A percentile compares a stretch with the other conserved stretches of the same genome.
These are phyloP conservation scores for Epithele typhae DNA, from an alignment of 768 basidiomycete species.

Conservation along the genomic window DNA sequence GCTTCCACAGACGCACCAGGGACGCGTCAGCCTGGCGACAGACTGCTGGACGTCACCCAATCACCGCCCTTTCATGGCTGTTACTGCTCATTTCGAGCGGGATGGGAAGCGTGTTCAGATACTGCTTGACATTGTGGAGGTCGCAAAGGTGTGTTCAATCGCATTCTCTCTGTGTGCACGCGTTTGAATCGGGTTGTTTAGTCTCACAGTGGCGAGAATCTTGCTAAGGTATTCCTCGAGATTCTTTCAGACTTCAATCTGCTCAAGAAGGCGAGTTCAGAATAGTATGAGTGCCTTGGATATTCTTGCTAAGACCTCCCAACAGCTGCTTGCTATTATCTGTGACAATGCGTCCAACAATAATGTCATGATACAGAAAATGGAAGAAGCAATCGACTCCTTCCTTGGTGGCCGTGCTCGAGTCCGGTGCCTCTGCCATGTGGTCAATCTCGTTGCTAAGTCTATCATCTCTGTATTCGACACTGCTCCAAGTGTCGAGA, in stretches of 20 bases:
- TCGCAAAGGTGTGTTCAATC: conserved; percentile 23
- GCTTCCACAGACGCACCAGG: conserved; percentile 17
- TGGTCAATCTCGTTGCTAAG: too few relatives aligned
- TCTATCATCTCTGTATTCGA: too few relatives aligned
- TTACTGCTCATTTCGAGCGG: conserved; percentile 31
- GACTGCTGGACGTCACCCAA: conserved; percentile 38
- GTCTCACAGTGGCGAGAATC: conserved; percentile 31
- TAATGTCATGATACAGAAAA: too few relatives aligned
- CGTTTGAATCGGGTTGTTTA: neutral
- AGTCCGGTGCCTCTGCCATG: too few relatives aligned
- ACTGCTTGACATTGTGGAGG: conserved; percentile 36
- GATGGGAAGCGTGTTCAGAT: conserved; percentile 24
- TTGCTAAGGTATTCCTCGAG: conserved; percentile 30
- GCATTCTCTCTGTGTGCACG: neutral
- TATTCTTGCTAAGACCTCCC: too few relatives aligned
- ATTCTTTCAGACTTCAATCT: conserved; percentile 34
- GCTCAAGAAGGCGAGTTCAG: conserved; percentile 27
- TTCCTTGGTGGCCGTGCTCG: too few relatives aligned
- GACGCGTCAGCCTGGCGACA: conserved; percentile 28
- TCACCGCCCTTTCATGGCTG: conserved; percentile 28
- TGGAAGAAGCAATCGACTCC: too few relatives aligned
- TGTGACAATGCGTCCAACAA: too few relatives aligned
- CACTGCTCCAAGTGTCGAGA: too few relatives aligned
- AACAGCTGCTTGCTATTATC: too few relatives aligned
- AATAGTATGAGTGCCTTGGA: too few relatives aligned